These are phyloP conservation scores for Rubia yunnanensis DNA, from an alignment of 257 asterid genomes.

Conservation along the genomic window DNA sequence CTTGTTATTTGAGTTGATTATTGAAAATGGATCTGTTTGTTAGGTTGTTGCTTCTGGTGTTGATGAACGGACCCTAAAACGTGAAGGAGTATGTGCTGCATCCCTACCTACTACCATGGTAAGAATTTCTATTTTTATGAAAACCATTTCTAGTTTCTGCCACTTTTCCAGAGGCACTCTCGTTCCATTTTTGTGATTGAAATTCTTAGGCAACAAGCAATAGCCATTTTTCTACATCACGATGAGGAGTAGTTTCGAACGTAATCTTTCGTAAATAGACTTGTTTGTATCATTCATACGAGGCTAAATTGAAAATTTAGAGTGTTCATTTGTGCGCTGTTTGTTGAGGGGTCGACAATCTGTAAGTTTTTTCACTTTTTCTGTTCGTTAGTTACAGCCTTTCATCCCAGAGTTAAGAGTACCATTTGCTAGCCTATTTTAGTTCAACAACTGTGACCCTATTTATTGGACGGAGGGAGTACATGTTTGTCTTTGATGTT, in stretches of 20 bases:
- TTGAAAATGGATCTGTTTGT: conserved; percentile 6
- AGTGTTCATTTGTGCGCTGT: not conserved
- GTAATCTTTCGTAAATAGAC: not conserved
- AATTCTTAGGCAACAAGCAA: not conserved
- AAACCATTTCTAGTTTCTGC: not conserved
- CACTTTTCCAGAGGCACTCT: not conserved
- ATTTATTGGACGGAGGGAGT: not conserved
- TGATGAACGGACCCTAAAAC: conserved; percentile 92
- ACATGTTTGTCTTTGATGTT: not conserved
- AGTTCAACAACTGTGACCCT: too few relatives aligned
- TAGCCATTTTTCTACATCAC: too few relatives aligned
- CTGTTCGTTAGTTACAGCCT: not conserved
- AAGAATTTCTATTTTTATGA: conserved; percentile 4
- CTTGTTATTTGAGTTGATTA: not conserved
- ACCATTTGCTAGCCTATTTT: too few relatives aligned
- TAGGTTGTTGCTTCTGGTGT: conserved; percentile 98
- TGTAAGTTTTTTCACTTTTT: not conserved
- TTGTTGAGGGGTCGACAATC: not conserved
- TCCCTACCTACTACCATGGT: conserved; percentile 99
- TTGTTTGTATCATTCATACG: not conserved
- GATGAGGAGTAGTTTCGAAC: not conserved
- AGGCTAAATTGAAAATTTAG: not conserved
- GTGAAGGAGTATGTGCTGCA: conserved; percentile 99
- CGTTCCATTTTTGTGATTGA: not conserved
- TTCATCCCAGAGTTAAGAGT: too few relatives aligned